Conservation (phyloP, 495 filamentous ascomycete species). For the Hypoxylon trugodes region DNA sequence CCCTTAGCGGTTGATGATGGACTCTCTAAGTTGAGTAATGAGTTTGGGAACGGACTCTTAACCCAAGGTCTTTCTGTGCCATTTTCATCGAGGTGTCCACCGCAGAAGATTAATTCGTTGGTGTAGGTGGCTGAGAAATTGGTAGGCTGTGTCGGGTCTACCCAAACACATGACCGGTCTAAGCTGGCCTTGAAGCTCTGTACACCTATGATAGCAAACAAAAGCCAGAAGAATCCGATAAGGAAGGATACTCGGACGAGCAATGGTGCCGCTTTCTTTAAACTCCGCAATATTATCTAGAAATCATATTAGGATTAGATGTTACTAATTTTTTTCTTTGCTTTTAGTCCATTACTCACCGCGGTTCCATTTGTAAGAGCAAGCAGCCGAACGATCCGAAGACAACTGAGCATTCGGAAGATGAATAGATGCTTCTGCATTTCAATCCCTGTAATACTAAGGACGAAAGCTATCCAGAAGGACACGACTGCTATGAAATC, state of each 20-base stretch:
- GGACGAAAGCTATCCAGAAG: slow-evolving; percentile 87
- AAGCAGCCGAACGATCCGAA: slow-evolving; percentile 89
- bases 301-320: slow-evolving; percentile 35
- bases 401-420: slow-evolving; percentile 94
- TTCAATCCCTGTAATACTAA: slow-evolving; percentile 75
- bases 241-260: slow-evolving; percentile 96
- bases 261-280: slow-evolving; percentile 93
- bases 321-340: not conserved
- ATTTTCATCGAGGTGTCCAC: slow-evolving; percentile 73
- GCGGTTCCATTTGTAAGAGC: slow-evolving; percentile 90
- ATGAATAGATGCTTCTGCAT: slow-evolving; percentile 76
- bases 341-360: slow-evolving; percentile 57
- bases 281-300: slow-evolving; percentile 87
- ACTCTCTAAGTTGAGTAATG: slow-evolving; percentile 47
- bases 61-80: slow-evolving; percentile 73
- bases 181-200: slow-evolving; percentile 98
- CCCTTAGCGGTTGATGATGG: slow-evolving; percentile 73
- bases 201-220: slow-evolving; percentile 96
- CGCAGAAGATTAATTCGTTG: slow-evolving; percentile 79
- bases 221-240: slow-evolving; percentile 97
- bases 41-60: slow-evolving; percentile 29
- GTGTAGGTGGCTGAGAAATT: slow-evolving; percentile 56
- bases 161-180: slow-evolving; percentile 87
- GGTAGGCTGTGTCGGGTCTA: slow-evolving; percentile 64
- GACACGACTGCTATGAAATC: slow-evolving; percentile 97